Base-by-base conservation (phyloP, 2,329 filamentous ascomycete genomes). In the Ambrosiella xylebori region DNA sequence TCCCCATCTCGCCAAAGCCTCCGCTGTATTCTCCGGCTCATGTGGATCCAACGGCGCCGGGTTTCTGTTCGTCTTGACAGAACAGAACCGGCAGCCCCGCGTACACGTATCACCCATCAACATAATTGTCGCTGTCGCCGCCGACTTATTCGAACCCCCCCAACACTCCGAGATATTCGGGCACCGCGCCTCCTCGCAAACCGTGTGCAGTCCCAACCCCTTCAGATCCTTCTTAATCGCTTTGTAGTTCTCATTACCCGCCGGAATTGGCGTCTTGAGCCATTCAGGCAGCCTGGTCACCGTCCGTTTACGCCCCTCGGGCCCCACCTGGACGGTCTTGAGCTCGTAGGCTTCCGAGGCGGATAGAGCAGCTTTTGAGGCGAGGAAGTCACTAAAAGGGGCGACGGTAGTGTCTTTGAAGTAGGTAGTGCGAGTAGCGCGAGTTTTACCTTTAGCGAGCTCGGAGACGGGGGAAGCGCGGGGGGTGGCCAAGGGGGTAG, bases 91-190 rank as follows among this genome's bases (percentile, higher is more conserved):
- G 71, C 93, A 98, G 15, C 91, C 93, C 61, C 93, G 80, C 15
- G 93, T 98, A 71, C 93, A 98, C 7, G 91, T 97, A 70, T 98
- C 93, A 63, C 93, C 93, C 90, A 97, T 97, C 53, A 98, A 75
- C 93, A 98, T 98, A 71, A 98, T 97, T 9, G 93, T 98, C 1
- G 93, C 93, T 38, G 93, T 98, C 3, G 93, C 93, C 35, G 88
- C 85, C 63, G 82, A 84, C 74, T 95, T 95, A 69, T 85, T 81
- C 67, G 77, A 82, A 39, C 93, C 93, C 61, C 93, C 93, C 93
- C 93, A 98, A 75, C 93, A 98, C 69, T 97, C 91, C 62, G 86
- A 89, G 61, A 98, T 95, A 71, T 98, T 98, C 61, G 93, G 93
- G 71, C 93, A 98, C 63, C 89, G 82, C 1, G 93, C 93, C 73